phyloP scores from a whole-genome alignment of 495 filamentous ascomycete genomes.

The Tricharina praecox region DNA sequence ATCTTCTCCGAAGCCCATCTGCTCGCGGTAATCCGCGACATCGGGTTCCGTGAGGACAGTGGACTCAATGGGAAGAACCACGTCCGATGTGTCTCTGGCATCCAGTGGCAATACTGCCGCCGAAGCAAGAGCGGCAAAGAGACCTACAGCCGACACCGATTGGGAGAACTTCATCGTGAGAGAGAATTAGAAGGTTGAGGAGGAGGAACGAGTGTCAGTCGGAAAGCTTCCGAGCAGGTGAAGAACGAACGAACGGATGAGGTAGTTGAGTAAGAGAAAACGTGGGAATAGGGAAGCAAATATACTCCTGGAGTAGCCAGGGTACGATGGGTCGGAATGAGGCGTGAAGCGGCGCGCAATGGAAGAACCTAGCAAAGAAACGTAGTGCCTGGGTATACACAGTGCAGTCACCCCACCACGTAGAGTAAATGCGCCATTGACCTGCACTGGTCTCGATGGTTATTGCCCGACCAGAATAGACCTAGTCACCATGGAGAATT shows the following conservation, averaged over 20 bases:
- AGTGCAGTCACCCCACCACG: background rate
- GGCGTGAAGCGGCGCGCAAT: background rate
- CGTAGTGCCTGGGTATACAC: background rate
- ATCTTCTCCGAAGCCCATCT: conserved; percentile 28
- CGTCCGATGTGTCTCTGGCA: conserved; percentile 4
- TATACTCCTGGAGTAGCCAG: background rate
- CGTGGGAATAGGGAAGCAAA: background rate
- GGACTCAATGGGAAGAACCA: conserved; percentile 6
- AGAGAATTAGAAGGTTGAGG: conserved; percentile 1
- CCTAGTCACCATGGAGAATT: too few relatives aligned
- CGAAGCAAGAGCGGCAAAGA: conserved; percentile 4
- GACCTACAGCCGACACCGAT: conserved; percentile 1
- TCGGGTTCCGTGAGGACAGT: conserved; percentile 24
- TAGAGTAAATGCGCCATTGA: too few relatives aligned
- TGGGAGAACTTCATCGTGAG: conserved; percentile 8
- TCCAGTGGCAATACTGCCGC: background rate
- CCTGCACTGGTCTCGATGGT: too few relatives aligned
- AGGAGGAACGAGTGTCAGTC: background rate
- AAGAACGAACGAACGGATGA: background rate
- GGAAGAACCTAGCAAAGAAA: background rate
- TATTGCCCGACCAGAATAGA: too few relatives aligned
- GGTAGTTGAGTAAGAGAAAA: too few relatives aligned
- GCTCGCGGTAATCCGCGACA: conserved; percentile 23
- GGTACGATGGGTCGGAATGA: background rate
- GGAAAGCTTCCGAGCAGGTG: background rate